Percentiles rank a stretch among this genome's conserved stretches.
These are phyloP conservation scores for Macrocybe sp. DNA, from an alignment of 1,284 basidiomycete species.

Conservation along the genomic window DNA sequence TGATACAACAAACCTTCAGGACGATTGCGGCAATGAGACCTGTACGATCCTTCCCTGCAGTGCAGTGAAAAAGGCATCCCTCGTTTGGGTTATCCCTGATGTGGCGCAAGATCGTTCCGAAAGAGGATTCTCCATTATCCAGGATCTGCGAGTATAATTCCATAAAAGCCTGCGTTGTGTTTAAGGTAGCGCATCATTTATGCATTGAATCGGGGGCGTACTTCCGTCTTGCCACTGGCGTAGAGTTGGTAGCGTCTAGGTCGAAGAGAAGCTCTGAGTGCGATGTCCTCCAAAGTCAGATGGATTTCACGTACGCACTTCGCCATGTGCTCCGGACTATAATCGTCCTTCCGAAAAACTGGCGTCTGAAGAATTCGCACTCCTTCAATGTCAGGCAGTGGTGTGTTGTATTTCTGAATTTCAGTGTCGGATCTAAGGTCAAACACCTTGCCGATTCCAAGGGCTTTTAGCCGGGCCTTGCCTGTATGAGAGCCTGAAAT, in stretches of 20 bases:
- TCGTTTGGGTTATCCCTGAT: conserved; percentile 62
- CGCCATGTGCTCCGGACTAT: conserved; percentile 77
- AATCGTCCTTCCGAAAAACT: conserved; percentile 69
- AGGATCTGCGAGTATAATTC: conserved; percentile 75
- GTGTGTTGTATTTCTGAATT: conserved; percentile 64
- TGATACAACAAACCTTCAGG: conserved; percentile 45
- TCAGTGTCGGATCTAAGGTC: conserved; percentile 76
- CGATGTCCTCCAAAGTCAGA: conserved; percentile 4
- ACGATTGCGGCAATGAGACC: conserved; percentile 72
- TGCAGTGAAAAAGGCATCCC: conserved; percentile 70
- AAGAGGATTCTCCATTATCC: conserved; percentile 62
- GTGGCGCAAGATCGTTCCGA: conserved; percentile 61
- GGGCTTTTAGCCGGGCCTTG: conserved; percentile 44
- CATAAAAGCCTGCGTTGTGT: conserved; percentile 59
- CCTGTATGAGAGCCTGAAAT: conserved; percentile 34
- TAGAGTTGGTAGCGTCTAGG: conserved; percentile 68
- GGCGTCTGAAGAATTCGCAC: conserved; percentile 55
- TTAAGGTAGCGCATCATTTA: not conserved
- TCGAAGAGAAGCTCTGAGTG: conserved; percentile 14
- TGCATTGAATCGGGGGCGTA: conserved; percentile 17
- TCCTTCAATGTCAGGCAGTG: conserved; percentile 56
- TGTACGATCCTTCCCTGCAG: conserved; percentile 78
- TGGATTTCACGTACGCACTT: conserved; percentile 53
- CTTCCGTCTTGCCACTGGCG: conserved; percentile 74
- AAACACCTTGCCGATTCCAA: conserved; percentile 64